phyloP scores from a whole-genome alignment of 1,284 basidiomycete genomes.

The Tylopilus sp. region DNA sequence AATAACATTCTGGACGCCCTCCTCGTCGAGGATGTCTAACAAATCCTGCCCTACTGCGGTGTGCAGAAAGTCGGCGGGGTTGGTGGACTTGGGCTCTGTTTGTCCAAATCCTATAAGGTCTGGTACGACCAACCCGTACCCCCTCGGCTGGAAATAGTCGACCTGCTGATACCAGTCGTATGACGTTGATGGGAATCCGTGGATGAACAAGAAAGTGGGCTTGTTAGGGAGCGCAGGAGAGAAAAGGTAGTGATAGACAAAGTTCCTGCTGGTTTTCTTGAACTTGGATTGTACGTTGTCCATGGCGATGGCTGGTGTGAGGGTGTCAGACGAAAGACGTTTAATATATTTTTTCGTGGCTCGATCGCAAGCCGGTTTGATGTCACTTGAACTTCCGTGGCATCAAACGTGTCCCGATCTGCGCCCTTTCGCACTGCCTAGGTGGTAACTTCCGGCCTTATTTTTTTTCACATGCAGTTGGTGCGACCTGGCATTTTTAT shows the following conservation, averaged over 20 bases:
- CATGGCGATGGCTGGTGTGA: conserved; percentile 17
- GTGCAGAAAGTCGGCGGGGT: conserved; percentile 37
- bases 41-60: conserved; percentile 40
- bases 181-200: conserved; percentile 44
- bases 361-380: conserved; percentile 20
- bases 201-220: conserved; percentile 43
- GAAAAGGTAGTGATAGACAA: conserved; percentile 34
- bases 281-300: conserved; percentile 26
- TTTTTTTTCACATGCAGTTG: conserved; percentile 4
- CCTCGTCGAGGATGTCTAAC: conserved; percentile 42
- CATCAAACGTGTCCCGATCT: conserved; percentile 23
- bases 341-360: conserved; percentile 13
- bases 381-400: conserved; percentile 7
- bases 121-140: conserved; percentile 48
- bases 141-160: conserved; percentile 39
- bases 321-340: not conserved
- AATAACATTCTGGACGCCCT: conserved; percentile 34
- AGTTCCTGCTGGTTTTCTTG: conserved; percentile 25
- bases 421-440: conserved; percentile 16
- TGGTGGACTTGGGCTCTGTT: conserved; percentile 43
- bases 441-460: conserved; percentile 1
- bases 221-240: conserved; percentile 24
- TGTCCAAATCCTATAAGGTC: conserved; percentile 49
- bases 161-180: conserved; percentile 46
- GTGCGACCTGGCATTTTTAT: conserved; percentile 2